Evolutionary conservation across 2,329 filamentous ascomycete genomes (phyloP), one percentile per base, ranked within the genome.

Genomic region (Coleophoma eucalyptorum): DNA sequence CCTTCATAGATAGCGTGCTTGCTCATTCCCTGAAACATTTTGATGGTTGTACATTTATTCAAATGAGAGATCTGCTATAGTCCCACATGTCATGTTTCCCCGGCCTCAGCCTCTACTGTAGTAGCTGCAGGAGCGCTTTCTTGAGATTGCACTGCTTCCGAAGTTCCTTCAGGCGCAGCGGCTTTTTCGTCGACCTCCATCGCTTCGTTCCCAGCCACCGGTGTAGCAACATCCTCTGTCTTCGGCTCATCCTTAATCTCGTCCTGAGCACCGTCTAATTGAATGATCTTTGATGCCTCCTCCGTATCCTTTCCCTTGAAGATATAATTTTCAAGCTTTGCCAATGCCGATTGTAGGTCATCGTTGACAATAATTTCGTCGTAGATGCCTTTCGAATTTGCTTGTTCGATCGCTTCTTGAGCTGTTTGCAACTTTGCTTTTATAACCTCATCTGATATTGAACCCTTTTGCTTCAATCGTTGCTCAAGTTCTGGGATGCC

Each of bases 321-420:
- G 11, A 81, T 70, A 56, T 76, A 81, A 18, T 67, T 66, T 62
- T 75, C 75, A 7, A 81, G 68, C 52, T 72, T 66, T 48, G 73
- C 65, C 57, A 74, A 80, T 2, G 76, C 71, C 35, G 66, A 68
- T 26, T 79, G 76, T 34, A 79, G 54, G 53, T 79, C 71, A 51
- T 76, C 76, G 50, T 79, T 79, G 38, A 73, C 68, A 20, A 83
- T 70, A 31, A 76, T 65, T 55, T 71, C 73, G 51, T 82, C 77
- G 57, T 80, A 78, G 4, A 75, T 69, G 1, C 69, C 74, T 16
- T 70, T 70, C 1, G 69, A 59, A 54, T 71, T 68, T 6, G 76
- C 69, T 55, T 79, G 72, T 48, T 76, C 68, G 13, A 73, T 57
- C 33, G 75, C 68, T 20, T 67, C 64, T 46, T 65, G 57, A 0